Evolutionary conservation across 352 stramenopile genomes (phyloP), one percentile per base, ranked within the genome.

Genomic region (Phytopythium helicoides): DNA sequence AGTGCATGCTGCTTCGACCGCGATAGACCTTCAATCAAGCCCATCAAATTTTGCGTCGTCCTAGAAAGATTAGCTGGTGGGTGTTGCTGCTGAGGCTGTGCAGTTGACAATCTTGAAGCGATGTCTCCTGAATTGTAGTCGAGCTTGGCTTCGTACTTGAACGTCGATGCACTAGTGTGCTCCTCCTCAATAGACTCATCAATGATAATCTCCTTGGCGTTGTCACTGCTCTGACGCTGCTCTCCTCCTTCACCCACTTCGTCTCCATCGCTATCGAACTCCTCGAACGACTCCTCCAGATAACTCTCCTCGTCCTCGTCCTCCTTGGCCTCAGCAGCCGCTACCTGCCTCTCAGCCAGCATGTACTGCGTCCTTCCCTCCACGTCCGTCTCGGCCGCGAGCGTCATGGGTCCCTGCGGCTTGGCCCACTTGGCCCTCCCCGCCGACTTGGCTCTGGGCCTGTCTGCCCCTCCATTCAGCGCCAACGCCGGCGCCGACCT

Each of bases 271-370:
- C 78, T 75, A 37, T 92, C 78, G 66, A 90, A 91, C 25, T 87
- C 81, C 59, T 94, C 84, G 60, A 94, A 94, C 0, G 81, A 92
- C 34, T 94, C 84, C 16, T 91, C 81, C 59, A 89, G 54, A 54
- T 94, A 94, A 18, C 60, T 75, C 6, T 90, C 77, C 26, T 87
- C 65, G 11, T 72, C 66, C 0, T 66, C 33, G 4, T 64, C 48
- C 21, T 63, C 54, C 55, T 49, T 45, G 34, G 15, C 21, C 33
- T 31, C 67, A 23, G 0, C 23, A 15, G 7, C 18, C 2, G 6
- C 65, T 5, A 40, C 18, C 23, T 60, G 62, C 1, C 28, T 54
- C 3, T 71, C 54, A 0, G 58, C 66, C 14, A 81, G 42, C 10
- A 56, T 68, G 14, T 76, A 71, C 16, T 59, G 61, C 11, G 64